Evolutionary conservation across 192 early-diverging fungal species (phyloP), one percentile per base, ranked within the genome.

Genomic region (Chytriomyces hyalinus): DNA sequence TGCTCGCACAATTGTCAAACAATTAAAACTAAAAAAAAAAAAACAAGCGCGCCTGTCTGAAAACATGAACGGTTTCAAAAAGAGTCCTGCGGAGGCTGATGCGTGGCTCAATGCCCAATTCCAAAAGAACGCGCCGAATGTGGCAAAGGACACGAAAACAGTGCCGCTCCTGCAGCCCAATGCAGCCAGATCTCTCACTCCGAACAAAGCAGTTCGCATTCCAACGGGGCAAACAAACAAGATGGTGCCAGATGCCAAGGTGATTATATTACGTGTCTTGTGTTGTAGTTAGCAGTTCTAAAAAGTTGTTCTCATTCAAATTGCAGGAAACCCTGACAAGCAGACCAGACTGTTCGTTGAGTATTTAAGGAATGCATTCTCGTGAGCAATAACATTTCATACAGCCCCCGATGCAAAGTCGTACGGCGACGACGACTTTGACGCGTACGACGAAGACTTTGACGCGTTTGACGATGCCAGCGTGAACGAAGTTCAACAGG

Each of bases 401-500:
- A 8, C 13, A 67, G 68, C 65, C 3, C 66, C 61, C 20, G 66
- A 66, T 47, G 20, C 57, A 28, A 36, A 82, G 63, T 75, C 71
- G 15, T 81, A 85, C 61, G 79, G 61, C 50, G 53, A 57, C 20
- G 82, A 86, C 57, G 80, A 87, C 63, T 84, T 84, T 78, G 83
- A 85, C 49, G 51, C 47, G 15, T 83, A 83, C 66, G 73, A 83
- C 48, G 82, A 83, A 45, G 84, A 85, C 22, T 87, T 87, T 65
- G 82, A 87, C 15, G 80, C 77, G 6, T 80, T 78, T 75, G 76
- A 36, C 36, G 36, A 82, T 50, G 74, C 77, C 17, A 2, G 20
- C 15, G 53, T n/a, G 20, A 57, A 57, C 53, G 53, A 57, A 57
- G 53, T 36, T n/a, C 67, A 78, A 28, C 76, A 78, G 49, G 84